These are phyloP conservation scores for Penicillium fimorum DNA, from an alignment of 495 filamentous ascomycete genomes.

Conservation along the genomic window DNA sequence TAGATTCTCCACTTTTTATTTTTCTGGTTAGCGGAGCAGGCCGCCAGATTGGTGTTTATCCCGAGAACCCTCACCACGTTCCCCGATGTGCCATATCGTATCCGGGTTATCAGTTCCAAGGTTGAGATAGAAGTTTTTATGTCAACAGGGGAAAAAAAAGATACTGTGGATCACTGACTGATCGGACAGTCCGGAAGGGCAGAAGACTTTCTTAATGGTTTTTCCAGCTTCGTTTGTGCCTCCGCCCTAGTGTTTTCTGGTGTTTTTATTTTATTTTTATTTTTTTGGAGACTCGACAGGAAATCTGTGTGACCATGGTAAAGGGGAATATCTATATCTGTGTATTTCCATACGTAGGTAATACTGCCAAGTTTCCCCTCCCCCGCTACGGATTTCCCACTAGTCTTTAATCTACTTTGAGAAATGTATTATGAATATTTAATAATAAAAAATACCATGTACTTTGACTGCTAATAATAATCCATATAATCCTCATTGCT, in stretches of 20 bases:
- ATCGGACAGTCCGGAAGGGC: slow-evolving; percentile 23
- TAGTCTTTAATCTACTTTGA: slow-evolving; percentile 17
- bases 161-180: slow-evolving; percentile 10
- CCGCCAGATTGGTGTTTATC: slow-evolving; percentile 35
- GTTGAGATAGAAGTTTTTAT: neutral
- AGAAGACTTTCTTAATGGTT: slow-evolving; percentile 11
- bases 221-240: slow-evolving; percentile 10
- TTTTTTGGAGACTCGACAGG: too few relatives aligned
- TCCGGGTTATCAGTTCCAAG: neutral
- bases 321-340: neutral
- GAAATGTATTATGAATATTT: slow-evolving; percentile 6
- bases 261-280: neutral
- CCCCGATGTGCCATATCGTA: neutral
- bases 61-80: slow-evolving; percentile 15
- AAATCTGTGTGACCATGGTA: slow-evolving; percentile 13
- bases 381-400: slow-evolving; percentile 35
- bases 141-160: neutral
- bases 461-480: slow-evolving; percentile 36
- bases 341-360: neutral
- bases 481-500: slow-evolving; percentile 21
- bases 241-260: neutral
- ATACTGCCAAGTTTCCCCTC: slow-evolving; percentile 17
- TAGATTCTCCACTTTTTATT: slow-evolving; percentile 28
- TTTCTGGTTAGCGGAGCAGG: slow-evolving; percentile 25
- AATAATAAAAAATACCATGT: neutral